Conservation (phyloP, 1,139 yeast species). For the Scheffersomyces parashehatae region DNA sequence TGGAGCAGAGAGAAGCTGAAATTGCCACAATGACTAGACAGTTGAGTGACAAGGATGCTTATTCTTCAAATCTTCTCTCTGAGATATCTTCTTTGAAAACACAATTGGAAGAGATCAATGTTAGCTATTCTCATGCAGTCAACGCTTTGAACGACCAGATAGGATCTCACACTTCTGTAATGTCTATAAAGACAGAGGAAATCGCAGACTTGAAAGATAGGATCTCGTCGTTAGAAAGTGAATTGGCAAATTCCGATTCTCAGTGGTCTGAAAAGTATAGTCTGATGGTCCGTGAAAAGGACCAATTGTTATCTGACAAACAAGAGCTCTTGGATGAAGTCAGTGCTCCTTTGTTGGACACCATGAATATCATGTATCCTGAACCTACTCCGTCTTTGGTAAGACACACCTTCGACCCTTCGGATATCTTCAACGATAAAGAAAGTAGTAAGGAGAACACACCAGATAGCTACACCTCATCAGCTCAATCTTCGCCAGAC, state of each 20-base stretch:
- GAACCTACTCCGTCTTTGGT: conserved; percentile 1
- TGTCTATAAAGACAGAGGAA: conserved; percentile 8
- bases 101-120: background rate
- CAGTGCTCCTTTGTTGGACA: conserved; percentile 7
- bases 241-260: conserved; percentile 8
- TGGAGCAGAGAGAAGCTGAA: background rate
- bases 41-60: background rate
- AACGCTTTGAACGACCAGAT: background rate
- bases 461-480: background rate
- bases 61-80: background rate
- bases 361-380: conserved; percentile 4
- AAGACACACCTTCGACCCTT: conserved; percentile 8
- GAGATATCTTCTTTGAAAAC: background rate
- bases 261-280: conserved; percentile 10
- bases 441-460: background rate
- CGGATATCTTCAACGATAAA: conserved; percentile 9
- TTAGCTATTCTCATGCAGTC: background rate
- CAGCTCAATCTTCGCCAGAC: background rate
- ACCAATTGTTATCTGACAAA: conserved; percentile 5
- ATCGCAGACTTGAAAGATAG: conserved; percentile 1
- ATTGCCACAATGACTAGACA: background rate
- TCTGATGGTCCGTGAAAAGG: conserved; percentile 6
- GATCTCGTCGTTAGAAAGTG: background rate
- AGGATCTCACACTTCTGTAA: conserved; percentile 3
- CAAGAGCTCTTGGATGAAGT: conserved; percentile 8